A percentile compares a stretch with the other conserved stretches of the same genome.
Conservation (phyloP, 2,329 filamentous ascomycete genomes). For the Phaeoacremonium minimum region DNA sequence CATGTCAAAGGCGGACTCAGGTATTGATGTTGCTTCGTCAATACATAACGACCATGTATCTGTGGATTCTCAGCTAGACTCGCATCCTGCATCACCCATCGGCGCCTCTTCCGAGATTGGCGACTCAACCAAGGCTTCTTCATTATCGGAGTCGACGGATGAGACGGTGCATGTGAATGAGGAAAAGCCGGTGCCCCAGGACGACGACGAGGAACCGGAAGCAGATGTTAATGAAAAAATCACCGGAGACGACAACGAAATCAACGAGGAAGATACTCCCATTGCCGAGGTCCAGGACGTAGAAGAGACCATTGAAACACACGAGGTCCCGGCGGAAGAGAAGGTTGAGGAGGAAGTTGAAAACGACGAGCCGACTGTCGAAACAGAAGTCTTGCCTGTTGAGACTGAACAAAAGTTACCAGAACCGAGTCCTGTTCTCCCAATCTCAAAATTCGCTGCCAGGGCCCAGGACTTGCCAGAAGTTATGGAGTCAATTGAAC, state of each 20-base stretch:
- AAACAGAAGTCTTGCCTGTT: too few relatives aligned
- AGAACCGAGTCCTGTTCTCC: slow-evolving; percentile 8
- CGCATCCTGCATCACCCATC: slow-evolving; percentile 52
- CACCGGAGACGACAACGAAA: slow-evolving; percentile 3
- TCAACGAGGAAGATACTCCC: slow-evolving; percentile 7
- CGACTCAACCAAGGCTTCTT: slow-evolving; percentile 60
- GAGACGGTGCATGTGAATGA: slow-evolving; percentile 45
- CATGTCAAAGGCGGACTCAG: slow-evolving; percentile 49
- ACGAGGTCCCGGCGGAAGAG: not conserved
- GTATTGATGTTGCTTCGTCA: slow-evolving; percentile 45
- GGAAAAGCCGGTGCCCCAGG: slow-evolving; percentile 17
- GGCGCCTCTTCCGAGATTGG: slow-evolving; percentile 49
- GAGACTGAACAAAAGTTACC: slow-evolving; percentile 2
- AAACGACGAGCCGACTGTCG: too few relatives aligned
- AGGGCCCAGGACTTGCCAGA: slow-evolving; percentile 9
- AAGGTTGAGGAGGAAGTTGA: too few relatives aligned
- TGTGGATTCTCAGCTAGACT: slow-evolving; percentile 47
- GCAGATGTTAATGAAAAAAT: slow-evolving; percentile 6
- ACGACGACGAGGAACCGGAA: slow-evolving; percentile 5
- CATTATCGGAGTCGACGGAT: slow-evolving; percentile 58
- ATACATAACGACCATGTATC: slow-evolving; percentile 40
- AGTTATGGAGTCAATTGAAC: slow-evolving; percentile 9
- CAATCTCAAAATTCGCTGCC: slow-evolving; percentile 18
- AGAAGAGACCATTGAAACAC: slow-evolving; percentile 4
- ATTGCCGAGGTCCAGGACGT: not conserved